These are phyloP conservation scores for Lichtheimia hyalospora DNA, from an alignment of 371 early-diverging fungal genomes.

Conservation along the genomic window DNA sequence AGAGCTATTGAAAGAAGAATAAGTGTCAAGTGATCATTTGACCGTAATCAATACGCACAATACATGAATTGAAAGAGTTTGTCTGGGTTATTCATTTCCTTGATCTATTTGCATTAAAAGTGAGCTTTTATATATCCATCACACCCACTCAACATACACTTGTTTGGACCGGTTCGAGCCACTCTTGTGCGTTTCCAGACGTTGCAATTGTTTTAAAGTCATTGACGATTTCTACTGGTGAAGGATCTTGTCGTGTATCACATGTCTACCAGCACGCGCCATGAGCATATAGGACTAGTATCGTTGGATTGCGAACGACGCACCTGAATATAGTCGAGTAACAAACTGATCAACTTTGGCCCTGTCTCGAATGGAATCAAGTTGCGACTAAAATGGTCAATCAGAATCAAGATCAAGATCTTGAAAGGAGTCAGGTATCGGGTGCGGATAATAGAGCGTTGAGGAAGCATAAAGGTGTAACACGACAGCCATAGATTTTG, in stretches of 20 bases:
- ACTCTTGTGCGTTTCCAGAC: neutral
- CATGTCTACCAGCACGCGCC: neutral
- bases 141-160: neutral
- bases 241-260: constrained; percentile 6
- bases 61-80: constrained; percentile 8
- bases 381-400: constrained; percentile 14
- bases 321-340: constrained; percentile 18
- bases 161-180: neutral
- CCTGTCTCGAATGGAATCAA: constrained; percentile 8
- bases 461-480: constrained; percentile 5
- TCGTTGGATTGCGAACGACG: neutral
- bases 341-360: constrained; percentile 11
- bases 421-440: constrained; percentile 22
- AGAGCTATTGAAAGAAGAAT: neutral
- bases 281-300: neutral
- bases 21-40: neutral
- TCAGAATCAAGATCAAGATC: constrained; percentile 15
- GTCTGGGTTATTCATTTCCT: constrained; percentile 3
- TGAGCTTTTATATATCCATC: neutral
- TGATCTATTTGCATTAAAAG: neutral
- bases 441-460: constrained; percentile 12
- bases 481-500: neutral
- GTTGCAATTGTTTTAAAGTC: neutral
- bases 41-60: neutral
- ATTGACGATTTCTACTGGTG: neutral